A percentile compares a stretch with the other conserved stretches of the same genome.
Evolutionary conservation across 139 green algal genomes (phyloP).

Genomic region (Chlorella sp.): DNA sequence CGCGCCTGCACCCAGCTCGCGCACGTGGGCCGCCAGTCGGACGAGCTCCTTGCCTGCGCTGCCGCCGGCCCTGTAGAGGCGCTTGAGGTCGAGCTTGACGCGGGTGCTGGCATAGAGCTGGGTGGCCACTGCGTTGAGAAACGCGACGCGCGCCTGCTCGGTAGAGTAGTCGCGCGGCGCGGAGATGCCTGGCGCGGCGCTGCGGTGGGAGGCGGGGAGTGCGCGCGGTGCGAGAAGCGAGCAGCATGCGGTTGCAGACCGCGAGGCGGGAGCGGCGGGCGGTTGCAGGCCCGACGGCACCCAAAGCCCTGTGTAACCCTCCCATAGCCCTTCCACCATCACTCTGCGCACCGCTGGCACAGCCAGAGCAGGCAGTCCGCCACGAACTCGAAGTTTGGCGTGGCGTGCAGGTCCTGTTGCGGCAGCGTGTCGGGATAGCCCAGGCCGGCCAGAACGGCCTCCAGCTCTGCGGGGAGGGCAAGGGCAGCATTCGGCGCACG

Average conservation of each 20-base stretch:
- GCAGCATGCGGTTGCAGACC: no score
- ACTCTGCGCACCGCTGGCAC: conserved; percentile 53
- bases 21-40: conserved; percentile 61
- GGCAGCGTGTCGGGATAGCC: background rate
- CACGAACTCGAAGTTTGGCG: conserved; percentile 85
- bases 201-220: background rate
- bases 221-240: no score
- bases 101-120: conserved; percentile 72
- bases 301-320: no score
- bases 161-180: conserved; percentile 66
- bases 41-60: conserved; percentile 78
- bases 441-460: no score
- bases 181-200: conserved; percentile 1
- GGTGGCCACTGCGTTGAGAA: conserved; percentile 63
- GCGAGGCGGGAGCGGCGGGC: no score
- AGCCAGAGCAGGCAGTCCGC: conserved; percentile 86
- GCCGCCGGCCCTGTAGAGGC: conserved; percentile 80
- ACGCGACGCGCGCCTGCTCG: conserved; percentile 72
- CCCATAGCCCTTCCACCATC: no score
- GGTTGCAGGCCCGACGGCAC: no score
- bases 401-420: background rate
- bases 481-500: no score
- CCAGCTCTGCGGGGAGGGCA: conserved; percentile 18
- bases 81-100: conserved; percentile 85
- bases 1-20: no score